Evolutionary conservation across 306 rosid genomes (phyloP).

Genomic region (Herpetospermum pedunculosum): DNA sequence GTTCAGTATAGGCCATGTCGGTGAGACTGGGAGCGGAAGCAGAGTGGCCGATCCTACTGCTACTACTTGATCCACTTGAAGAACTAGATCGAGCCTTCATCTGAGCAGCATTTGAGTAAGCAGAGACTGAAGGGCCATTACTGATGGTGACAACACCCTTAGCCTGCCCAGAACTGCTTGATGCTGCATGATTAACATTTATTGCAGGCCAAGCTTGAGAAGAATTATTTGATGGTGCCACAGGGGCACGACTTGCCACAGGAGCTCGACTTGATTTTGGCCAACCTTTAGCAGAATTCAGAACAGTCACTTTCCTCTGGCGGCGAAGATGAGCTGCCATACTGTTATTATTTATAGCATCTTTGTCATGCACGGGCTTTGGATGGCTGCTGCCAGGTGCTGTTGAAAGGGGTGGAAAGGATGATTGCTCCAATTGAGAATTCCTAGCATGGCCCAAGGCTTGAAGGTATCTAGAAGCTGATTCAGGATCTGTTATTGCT

Average conservation of each 20-base stretch:
- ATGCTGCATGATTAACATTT: constrained; percentile 17
- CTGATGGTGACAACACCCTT: constrained; percentile 11
- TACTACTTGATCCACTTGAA: constrained; percentile 30
- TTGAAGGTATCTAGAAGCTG: constrained; percentile 67
- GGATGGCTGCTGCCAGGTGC: constrained; percentile 42
- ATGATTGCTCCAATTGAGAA: constrained; percentile 46
- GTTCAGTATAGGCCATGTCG: constrained; percentile 31
- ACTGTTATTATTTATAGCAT: constrained; percentile 40
- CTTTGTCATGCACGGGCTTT: constrained; percentile 39
- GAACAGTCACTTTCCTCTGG: constrained; percentile 36
- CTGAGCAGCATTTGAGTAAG: constrained; percentile 30
- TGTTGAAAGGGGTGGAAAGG: constrained; percentile 75
- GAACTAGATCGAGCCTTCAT: constrained; percentile 29
- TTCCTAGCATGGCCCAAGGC: constrained; percentile 62
- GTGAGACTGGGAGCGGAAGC: constrained; percentile 70
- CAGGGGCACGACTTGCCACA: constrained; percentile 32
- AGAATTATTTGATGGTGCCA: constrained; percentile 25
- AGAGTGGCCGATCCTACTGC: constrained; percentile 52
- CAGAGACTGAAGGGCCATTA: constrained; percentile 21
- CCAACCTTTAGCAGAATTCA: constrained; percentile 63
- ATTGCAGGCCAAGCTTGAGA: constrained; percentile 33
- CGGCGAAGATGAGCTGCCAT: constrained; percentile 87
- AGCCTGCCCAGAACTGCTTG: constrained; percentile 14
- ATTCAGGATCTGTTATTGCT: constrained; percentile 36
- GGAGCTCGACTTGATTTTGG: constrained; percentile 49